These are phyloP conservation scores for Hordeum vulgare DNA, from an alignment of 176 grass and related monocot species.

Conservation along the genomic window DNA sequence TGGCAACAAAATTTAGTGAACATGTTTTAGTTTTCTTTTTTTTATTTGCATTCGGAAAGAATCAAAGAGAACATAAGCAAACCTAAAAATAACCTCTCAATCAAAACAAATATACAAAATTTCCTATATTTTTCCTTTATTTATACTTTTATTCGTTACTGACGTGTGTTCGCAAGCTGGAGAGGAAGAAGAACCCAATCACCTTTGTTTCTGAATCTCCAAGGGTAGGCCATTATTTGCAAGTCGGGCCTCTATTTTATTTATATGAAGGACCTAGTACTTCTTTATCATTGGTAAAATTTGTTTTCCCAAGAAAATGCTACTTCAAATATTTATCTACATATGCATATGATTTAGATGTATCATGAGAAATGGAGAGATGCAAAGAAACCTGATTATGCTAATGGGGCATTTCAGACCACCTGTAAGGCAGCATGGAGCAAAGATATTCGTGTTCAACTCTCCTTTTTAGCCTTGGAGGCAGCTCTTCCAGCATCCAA, in stretches of 20 bases:
- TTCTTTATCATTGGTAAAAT: slow-evolving; percentile 83
- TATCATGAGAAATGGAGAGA: background rate
- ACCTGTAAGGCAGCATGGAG: slow-evolving; percentile 78
- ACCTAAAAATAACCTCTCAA: too few species aligned
- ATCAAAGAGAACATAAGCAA: too few species aligned
- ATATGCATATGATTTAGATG: slow-evolving; percentile 17
- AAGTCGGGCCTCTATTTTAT: slow-evolving; percentile 65
- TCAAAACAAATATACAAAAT: too few species aligned
- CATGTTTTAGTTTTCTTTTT: too few species aligned
- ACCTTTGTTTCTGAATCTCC: slow-evolving; percentile 79
- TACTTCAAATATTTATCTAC: slow-evolving; percentile 22
- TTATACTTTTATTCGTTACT: too few species aligned
- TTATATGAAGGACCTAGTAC: slow-evolving; percentile 82
- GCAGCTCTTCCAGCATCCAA: slow-evolving; percentile 67
- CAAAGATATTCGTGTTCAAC: slow-evolving; percentile 50
- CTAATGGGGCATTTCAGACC: slow-evolving; percentile 86
- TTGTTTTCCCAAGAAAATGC: slow-evolving; percentile 48
- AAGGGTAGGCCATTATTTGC: slow-evolving; percentile 76
- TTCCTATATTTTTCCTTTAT: too few species aligned
- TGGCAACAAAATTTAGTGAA: too few species aligned
- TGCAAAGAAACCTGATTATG: slow-evolving; percentile 48
- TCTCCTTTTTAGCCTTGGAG: slow-evolving; percentile 71
- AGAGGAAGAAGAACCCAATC: background rate
- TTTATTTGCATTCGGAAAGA: too few species aligned
- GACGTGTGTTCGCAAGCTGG: background rate